phyloP scores from a whole-genome alignment of 306 rosid species.

The Potentilla sterilis region DNA sequence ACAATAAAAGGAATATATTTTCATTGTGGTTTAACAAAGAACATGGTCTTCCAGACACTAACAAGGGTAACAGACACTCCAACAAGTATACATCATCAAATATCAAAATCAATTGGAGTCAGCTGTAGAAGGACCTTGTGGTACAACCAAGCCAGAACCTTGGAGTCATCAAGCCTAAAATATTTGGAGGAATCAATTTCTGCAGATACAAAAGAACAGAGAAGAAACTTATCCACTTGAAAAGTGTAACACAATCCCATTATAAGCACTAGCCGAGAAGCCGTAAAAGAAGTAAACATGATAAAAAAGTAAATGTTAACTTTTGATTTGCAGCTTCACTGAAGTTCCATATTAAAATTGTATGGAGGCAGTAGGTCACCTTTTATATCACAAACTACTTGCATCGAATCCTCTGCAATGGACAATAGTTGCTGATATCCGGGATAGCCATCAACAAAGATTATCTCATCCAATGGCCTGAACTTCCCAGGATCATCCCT shows the following conservation, averaged over 20 bases:
- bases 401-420: constrained; percentile 70
- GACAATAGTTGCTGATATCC: constrained; percentile 69
- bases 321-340: constrained; percentile 2
- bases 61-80: background rate
- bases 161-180: constrained; percentile 90
- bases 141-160: constrained; percentile 74
- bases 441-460: constrained; percentile 75
- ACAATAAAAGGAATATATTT: background rate
- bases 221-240: constrained; percentile 3
- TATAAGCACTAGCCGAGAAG: background rate
- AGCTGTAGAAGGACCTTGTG: constrained; percentile 57
- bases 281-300: background rate
- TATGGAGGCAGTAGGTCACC: constrained; percentile 35
- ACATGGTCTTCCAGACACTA: background rate
- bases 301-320: background rate
- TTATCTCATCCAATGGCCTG: constrained; percentile 84
- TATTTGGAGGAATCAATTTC: constrained; percentile 75
- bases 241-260: background rate
- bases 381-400: constrained; percentile 77
- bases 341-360: constrained; percentile 7
- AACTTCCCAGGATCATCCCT: constrained; percentile 79
- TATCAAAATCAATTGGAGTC: constrained; percentile 12
- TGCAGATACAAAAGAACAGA: constrained; percentile 37
- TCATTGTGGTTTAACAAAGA: background rate
- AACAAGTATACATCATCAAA: background rate